A percentile compares a stretch with the other conserved stretches of the same genome.
phyloP scores from a whole-genome alignment of 768 basidiomycete species.

The Arthromyces matolae region DNA sequence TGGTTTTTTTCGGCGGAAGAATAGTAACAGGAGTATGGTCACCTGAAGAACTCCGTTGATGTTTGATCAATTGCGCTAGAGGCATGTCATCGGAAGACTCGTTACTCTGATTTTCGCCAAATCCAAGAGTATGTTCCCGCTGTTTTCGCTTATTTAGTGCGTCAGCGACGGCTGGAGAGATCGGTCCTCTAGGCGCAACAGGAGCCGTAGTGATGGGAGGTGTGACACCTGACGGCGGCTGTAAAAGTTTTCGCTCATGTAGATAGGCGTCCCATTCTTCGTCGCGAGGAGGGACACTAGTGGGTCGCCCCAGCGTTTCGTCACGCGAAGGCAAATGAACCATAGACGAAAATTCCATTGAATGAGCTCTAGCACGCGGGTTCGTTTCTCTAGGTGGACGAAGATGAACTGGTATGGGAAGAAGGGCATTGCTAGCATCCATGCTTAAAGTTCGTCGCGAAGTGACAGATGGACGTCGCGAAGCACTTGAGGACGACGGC shows the following conservation, averaged over 20 bases:
- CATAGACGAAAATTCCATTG: constrained; percentile 62
- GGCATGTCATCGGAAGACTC: constrained; percentile 50
- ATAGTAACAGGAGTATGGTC: constrained; percentile 40
- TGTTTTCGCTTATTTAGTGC: constrained; percentile 69
- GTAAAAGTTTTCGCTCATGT: constrained; percentile 77
- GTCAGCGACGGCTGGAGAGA: constrained; percentile 71
- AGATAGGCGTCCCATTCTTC: constrained; percentile 88
- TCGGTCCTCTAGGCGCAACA: constrained; percentile 41
- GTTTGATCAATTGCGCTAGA: constrained; percentile 30
- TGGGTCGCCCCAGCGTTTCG: constrained; percentile 62
- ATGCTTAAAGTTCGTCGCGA: constrained; percentile 67
- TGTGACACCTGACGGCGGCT: constrained; percentile 77
- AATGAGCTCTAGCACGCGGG: constrained; percentile 66
- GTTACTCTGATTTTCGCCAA: constrained; percentile 31
- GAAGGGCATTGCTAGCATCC: constrained; percentile 54
- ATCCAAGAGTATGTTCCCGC: constrained; percentile 64
- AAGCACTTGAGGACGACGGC: constrained; percentile 58
- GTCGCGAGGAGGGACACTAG: constrained; percentile 68
- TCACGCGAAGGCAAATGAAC: constrained; percentile 41
- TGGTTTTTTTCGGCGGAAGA: constrained; percentile 42
- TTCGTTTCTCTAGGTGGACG: constrained; percentile 68
- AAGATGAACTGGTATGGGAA: constrained; percentile 49
- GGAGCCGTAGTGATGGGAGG: constrained; percentile 72
- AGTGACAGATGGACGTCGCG: constrained; percentile 61
- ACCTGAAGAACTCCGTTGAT: constrained; percentile 26